Evolutionary conservation across 2,329 filamentous ascomycete genomes (phyloP), one percentile per base, ranked within the genome.

Genomic region (Herpomyces periplanetae): DNA sequence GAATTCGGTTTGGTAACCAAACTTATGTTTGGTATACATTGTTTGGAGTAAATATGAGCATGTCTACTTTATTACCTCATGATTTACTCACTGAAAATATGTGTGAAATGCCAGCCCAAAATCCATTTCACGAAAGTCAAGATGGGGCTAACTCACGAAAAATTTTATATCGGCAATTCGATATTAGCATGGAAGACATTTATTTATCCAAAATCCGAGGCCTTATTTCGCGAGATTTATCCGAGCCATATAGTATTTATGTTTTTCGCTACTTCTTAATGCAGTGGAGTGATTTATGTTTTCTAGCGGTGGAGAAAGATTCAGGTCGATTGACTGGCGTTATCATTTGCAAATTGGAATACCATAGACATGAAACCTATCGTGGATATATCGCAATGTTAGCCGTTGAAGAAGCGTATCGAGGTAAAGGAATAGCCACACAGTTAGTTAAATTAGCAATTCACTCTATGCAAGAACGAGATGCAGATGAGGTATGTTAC

Each of bases 301-400:
- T 69, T 40, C 66, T 91, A 37, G 42, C 46, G 14, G 39, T 51
- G 25, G 43, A 49, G 17, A 47, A 63, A 25, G 49, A 56, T 7
- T 34, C 26, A 11, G 23, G 43, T 19, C 50, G 57, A 20, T 52
- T 96, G 21, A 53, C 87, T 23, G 80, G 80, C 22, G 73, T 91
- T 17, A 63, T 96, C 17, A 60, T 96, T 24, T 87, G 64, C 39
- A 96, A 96, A 38, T 55, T 96, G 23, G 80, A 96, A 36, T 52
- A 57, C 10, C 80, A 96, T 40, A 54, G 66, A 10, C 65, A 63
- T 4, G 71, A 75, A 26, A 73, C 71, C 2, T 47, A 71, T 26
- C 56, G 80, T 25, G 80, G 80, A 22, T 96, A 96, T 41, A 91
- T 96, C 29, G 80, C 80, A 32, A 96, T 96, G 80, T 50, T 96